These are phyloP conservation scores for Penicillium steckii DNA, from an alignment of 495 filamentous ascomycete species.

Conservation along the genomic window DNA sequence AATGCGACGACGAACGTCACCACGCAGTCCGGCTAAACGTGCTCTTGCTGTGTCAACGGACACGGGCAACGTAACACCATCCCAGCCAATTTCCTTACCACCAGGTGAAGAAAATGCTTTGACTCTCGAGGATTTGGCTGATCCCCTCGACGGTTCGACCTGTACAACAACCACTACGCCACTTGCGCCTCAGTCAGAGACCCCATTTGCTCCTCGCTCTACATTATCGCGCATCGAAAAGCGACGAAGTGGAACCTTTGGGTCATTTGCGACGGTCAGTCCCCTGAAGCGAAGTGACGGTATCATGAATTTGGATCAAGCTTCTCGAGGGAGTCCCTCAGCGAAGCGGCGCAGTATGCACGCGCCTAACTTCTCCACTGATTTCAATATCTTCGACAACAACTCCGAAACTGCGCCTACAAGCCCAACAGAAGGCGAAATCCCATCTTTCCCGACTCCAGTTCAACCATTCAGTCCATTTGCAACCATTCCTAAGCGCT, in stretches of 20 bases:
- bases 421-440: conserved; percentile 25
- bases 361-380: conserved; percentile 54
- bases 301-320: conserved; percentile 80
- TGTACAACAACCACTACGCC: conserved; percentile 46
- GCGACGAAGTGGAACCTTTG: conserved; percentile 46
- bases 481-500: conserved; percentile 48
- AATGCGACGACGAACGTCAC: conserved; percentile 60
- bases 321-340: conserved; percentile 75
- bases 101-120: conserved; percentile 57
- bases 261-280: conserved; percentile 63
- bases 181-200: conserved; percentile 29
- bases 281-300: conserved; percentile 91
- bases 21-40: conserved; percentile 73
- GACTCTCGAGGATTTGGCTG: conserved; percentile 23
- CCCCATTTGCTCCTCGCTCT: conserved; percentile 46
- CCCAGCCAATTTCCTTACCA: conserved; percentile 31
- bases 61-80: conserved; percentile 64
- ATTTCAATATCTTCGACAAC: conserved; percentile 70
- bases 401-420: conserved; percentile 31
- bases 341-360: conserved; percentile 86
- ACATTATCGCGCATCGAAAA: conserved; percentile 46
- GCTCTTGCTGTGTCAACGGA: conserved; percentile 68
- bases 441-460: conserved; percentile 21
- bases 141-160: conserved; percentile 22
- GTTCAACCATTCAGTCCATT: conserved; percentile 39